Percentiles rank a stretch among this genome's conserved stretches.
phyloP scores from a whole-genome alignment of 441 rosid genomes.

The Croton setiger region DNA sequence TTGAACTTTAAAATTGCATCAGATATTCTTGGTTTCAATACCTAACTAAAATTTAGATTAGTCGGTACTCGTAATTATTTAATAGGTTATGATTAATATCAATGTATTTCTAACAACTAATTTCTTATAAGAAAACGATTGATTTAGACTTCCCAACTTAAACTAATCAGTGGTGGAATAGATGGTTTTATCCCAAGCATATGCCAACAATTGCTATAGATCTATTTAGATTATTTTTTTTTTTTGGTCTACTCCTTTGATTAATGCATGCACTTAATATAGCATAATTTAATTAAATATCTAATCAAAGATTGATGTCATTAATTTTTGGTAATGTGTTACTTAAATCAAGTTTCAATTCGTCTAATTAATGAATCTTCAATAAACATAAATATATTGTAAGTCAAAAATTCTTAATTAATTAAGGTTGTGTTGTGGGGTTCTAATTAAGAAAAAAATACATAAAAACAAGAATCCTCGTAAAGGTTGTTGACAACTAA shows the following conservation, averaged over 20 bases:
- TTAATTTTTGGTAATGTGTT: too few relatives aligned
- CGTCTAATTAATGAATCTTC: background rate
- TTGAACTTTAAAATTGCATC: too few relatives aligned
- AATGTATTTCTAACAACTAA: background rate
- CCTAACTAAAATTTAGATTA: too few relatives aligned
- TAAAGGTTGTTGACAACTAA: background rate
- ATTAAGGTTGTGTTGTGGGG: background rate
- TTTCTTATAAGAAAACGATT: background rate
- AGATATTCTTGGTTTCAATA: too few relatives aligned
- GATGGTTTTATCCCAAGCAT: background rate
- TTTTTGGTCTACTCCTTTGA: background rate
- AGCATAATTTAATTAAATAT: too few relatives aligned
- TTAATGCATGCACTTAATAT: background rate
- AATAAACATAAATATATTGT: background rate
- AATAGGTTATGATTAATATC: background rate
- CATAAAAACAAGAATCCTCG: background rate
- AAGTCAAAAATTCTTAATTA: conserved; percentile 15
- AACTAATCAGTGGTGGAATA: background rate
- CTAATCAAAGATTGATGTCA: too few relatives aligned
- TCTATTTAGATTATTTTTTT: background rate
- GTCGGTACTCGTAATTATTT: too few relatives aligned
- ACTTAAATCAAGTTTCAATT: too few relatives aligned
- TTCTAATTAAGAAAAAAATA: background rate
- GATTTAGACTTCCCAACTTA: background rate
- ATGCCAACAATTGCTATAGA: background rate